Evolutionary conservation across 441 rosid genomes (phyloP), one percentile per base, ranked within the genome.

Genomic region (Metrosideros polymorpha): DNA sequence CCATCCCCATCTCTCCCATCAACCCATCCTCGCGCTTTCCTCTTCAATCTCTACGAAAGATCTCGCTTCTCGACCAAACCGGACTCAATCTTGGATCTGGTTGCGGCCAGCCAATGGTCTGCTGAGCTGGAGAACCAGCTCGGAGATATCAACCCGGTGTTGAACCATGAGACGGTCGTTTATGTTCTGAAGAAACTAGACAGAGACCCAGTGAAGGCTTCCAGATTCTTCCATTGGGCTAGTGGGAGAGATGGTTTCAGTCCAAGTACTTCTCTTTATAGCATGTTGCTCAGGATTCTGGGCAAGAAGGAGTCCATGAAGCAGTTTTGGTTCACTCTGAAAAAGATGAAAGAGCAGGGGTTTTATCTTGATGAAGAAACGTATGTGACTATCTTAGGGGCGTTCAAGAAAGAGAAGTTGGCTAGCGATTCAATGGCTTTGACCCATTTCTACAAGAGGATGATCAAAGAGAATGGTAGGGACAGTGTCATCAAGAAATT

Each of bases 321-420:
- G 87, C 91, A 90, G 82, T 95, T 97, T 87, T 96, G 98, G 98
- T 89, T 85, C 83, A 82, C 87, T 54, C 83, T 97, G 42, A 89
- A 85, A 84, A 93, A 92, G 89, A 96, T 95, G 98, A 97, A 94
- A 89, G 95, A 92, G 83, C 85, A 92, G 84, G 96, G 94, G 84
- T 92, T 92, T 93, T 95, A 87, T 84, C 87, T 96, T 66, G 98
- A 94, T 29, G 95, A 94, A 84, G 98, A 95, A 35, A 94, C 98
- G 13, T 92, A 92, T 87, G 35, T 43, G 45, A 91, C 97, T 2
- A 89, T 96, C 83, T 53, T 82, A 30, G 89, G 87, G 51, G 51
- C 84, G 66, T 92, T 96, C 47, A 94, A 86, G 82, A 94, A 91
- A 89, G 92, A 91, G 75, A 88, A 89, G 83, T 92, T 91, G 91